Percentiles rank a stretch among this genome's conserved stretches.
These are phyloP conservation scores for Penicillium parvum DNA, from an alignment of 495 filamentous ascomycete genomes.

Conservation along the genomic window DNA sequence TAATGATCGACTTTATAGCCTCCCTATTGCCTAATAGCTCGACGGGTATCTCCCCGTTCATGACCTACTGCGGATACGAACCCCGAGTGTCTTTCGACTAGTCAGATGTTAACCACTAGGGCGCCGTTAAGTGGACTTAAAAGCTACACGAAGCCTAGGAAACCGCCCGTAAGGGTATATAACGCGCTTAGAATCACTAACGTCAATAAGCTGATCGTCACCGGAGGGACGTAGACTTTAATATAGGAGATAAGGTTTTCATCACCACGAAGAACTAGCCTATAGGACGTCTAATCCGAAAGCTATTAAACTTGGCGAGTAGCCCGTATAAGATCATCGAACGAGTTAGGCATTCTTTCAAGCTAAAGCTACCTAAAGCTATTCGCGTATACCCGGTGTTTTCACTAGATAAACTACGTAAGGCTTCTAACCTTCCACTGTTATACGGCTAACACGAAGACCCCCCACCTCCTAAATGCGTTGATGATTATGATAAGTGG, in stretches of 20 bases:
- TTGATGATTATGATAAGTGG: conserved; percentile 7
- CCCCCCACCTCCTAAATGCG: neutral
- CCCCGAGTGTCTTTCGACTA: neutral
- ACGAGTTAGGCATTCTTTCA: neutral
- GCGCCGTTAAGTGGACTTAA: no score
- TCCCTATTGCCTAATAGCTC: neutral
- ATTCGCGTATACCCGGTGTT: conserved; percentile 10
- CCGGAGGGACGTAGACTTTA: neutral
- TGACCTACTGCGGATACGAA: neutral
- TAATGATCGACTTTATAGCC: neutral
- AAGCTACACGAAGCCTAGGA: neutral
- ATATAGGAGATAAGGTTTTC: neutral
- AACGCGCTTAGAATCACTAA: neutral
- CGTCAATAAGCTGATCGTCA: neutral
- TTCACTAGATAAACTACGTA: conserved; percentile 5
- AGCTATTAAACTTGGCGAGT: neutral
- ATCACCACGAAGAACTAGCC: neutral
- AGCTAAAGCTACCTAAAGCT: neutral
- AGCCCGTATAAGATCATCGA: neutral
- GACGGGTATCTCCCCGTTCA: neutral
- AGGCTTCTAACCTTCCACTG: neutral
- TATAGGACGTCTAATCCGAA: neutral
- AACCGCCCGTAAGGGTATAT: neutral
- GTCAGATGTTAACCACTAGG: no score
- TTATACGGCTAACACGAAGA: neutral